These are phyloP conservation scores for Aphanomyces invadans DNA, from an alignment of 352 stramenopile species.

Conservation along the genomic window DNA sequence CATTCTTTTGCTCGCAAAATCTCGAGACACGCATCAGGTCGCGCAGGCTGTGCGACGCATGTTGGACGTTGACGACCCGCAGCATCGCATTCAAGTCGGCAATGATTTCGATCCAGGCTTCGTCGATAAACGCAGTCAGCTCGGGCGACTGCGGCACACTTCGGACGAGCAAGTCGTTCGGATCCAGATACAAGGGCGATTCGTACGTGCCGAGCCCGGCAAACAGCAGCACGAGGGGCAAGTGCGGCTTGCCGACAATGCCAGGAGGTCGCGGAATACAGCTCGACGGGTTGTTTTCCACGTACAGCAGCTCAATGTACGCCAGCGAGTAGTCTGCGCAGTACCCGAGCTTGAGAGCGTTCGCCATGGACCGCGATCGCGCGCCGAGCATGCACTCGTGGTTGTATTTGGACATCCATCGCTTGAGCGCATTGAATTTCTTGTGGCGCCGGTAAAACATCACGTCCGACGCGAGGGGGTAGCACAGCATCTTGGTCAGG, in stretches of 20 bases:
- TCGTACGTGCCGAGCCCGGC: constrained; percentile 70
- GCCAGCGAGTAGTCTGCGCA: constrained; percentile 71
- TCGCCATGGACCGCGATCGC: constrained; percentile 52
- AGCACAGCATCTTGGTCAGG: constrained; percentile 54
- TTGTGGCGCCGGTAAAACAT: constrained; percentile 58
- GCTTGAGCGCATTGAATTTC: constrained; percentile 69
- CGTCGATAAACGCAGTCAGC: constrained; percentile 77
- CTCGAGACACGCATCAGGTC: constrained; percentile 52
- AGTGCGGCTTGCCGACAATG: constrained; percentile 58
- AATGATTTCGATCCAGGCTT: constrained; percentile 78
- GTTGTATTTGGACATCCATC: constrained; percentile 66
- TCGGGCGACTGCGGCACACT: constrained; percentile 71
- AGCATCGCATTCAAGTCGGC: constrained; percentile 70
- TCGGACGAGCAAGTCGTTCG: constrained; percentile 69
- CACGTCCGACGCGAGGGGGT: constrained; percentile 59
- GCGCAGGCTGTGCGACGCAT: constrained; percentile 40
- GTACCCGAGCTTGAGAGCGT: constrained; percentile 73
- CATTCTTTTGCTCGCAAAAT: constrained; percentile 54
- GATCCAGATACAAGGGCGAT: constrained; percentile 69
- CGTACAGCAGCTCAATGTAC: constrained; percentile 69
- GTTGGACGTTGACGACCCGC: constrained; percentile 39
- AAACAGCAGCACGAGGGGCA: constrained; percentile 70
- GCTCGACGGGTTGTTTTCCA: constrained; percentile 58
- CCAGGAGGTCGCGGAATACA: constrained; percentile 50
- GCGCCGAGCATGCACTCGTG: constrained; percentile 76